These are phyloP conservation scores for Phoma sp. DNA, from an alignment of 2,329 filamentous ascomycete species.

Conservation along the genomic window DNA sequence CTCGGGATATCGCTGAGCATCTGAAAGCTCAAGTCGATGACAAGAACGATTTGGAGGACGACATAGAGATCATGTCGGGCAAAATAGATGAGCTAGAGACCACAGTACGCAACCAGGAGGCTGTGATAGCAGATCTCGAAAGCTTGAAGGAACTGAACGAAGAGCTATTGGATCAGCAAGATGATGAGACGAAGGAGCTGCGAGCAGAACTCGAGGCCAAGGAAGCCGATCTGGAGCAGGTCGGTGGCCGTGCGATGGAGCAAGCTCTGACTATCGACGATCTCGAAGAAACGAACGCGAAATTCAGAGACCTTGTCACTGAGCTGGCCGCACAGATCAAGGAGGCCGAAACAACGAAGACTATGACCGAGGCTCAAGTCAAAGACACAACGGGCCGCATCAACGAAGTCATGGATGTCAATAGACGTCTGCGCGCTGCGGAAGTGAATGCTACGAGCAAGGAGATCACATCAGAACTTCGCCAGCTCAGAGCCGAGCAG, in stretches of 20 bases:
- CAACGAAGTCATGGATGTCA: constrained; percentile 94
- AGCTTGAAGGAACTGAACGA: constrained; percentile 91
- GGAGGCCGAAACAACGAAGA: constrained; percentile 89
- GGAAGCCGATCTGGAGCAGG: constrained; percentile 83
- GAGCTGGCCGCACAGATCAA: constrained; percentile 86
- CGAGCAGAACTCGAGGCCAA: constrained; percentile 92
- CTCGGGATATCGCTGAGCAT: constrained; percentile 80
- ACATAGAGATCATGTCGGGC: constrained; percentile 90
- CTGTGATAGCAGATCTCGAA: constrained; percentile 84
- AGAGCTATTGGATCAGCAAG: constrained; percentile 90
- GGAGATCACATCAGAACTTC: constrained; percentile 88
- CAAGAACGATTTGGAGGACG: constrained; percentile 85
- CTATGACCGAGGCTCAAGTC: constrained; percentile 89
- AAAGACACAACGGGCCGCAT: constrained; percentile 88
- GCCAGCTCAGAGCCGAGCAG: constrained; percentile 86
- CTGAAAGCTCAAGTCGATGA: constrained; percentile 90
- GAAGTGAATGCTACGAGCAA: constrained; percentile 92
- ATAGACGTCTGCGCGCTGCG: constrained; percentile 89
- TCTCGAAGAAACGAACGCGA: constrained; percentile 85
- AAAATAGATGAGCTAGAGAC: constrained; percentile 85
- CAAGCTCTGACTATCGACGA: constrained; percentile 84
- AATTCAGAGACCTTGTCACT: constrained; percentile 87
- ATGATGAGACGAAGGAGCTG: constrained; percentile 91
- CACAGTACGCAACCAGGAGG: constrained; percentile 80
- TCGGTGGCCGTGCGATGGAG: constrained; percentile 72